Percentiles rank a stretch among this genome's conserved stretches.
Conservation (phyloP, 2,329 filamentous ascomycete species). For the Pyrenophora tritici-repentis region DNA sequence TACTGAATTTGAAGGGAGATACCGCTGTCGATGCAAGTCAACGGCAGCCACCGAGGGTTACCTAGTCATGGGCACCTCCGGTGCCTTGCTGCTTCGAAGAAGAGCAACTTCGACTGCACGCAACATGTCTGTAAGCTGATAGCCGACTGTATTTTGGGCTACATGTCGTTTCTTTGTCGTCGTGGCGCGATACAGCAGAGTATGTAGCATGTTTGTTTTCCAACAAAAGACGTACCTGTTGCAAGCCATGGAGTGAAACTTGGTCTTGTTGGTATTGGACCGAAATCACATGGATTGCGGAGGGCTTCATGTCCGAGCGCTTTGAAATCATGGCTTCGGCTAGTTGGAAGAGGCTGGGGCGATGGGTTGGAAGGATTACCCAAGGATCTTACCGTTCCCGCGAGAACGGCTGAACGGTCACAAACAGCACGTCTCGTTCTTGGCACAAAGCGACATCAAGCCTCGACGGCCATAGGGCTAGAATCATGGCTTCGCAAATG, state of each 20-base stretch:
- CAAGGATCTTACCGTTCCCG: slow-evolving; percentile 19
- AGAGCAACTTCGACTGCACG: neutral
- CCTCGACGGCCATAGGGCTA: slow-evolving; percentile 5
- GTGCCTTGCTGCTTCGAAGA: neutral
- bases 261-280: neutral
- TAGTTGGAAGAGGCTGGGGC: slow-evolving; percentile 7
- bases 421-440: slow-evolving; percentile 9
- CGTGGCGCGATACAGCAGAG: too few species aligned
- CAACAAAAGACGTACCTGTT: neutral
- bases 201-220: neutral
- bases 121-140: too few species aligned
- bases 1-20: neutral
- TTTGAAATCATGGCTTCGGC: slow-evolving; percentile 9
- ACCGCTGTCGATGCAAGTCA: slow-evolving; percentile 11
- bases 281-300: too few species aligned
- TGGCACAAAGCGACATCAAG: slow-evolving; percentile 12
- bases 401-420: slow-evolving; percentile 11
- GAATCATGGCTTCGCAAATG: slow-evolving; percentile 1
- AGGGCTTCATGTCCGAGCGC: slow-evolving; percentile 11
- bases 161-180: too few species aligned
- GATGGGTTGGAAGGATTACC: slow-evolving; percentile 14
- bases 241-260: neutral
- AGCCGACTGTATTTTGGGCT: too few species aligned
- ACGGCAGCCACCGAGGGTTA: slow-evolving; percentile 4
- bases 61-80: slow-evolving; percentile 9